Conservation (phyloP, 208 protist species). For the Trypanosoma rangeli region DNA sequence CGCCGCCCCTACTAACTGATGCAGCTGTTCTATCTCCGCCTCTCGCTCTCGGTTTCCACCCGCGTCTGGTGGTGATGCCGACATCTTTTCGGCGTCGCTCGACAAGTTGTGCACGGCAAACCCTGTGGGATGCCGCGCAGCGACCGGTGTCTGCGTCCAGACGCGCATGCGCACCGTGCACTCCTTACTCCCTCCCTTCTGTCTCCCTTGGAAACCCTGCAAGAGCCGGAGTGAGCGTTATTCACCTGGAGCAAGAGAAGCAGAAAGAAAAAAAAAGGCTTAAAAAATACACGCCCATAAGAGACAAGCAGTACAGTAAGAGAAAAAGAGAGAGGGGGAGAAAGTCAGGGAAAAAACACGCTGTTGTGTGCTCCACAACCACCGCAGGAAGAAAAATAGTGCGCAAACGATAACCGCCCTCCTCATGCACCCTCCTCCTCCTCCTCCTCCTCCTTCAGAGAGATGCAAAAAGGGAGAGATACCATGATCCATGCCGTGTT, state of each 20-base stretch:
- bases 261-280: background rate
- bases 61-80: background rate
- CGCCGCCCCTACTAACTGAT: constrained; percentile 5
- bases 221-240: no score
- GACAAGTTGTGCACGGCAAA: background rate
- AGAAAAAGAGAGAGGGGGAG: background rate
- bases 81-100: background rate
- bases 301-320: background rate
- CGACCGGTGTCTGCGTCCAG: background rate
- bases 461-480: background rate
- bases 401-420: background rate
- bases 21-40: constrained; percentile 11
- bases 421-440: no score
- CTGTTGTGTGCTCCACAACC: background rate
- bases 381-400: background rate
- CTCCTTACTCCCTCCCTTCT: background rate
- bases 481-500: background rate
- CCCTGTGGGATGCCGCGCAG: background rate
- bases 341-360: background rate
- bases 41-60: background rate
- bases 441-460: no score
- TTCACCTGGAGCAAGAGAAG: no score
- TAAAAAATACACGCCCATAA: no score
- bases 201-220: background rate
- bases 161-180: background rate